Base-by-base conservation (phyloP, 495 filamentous ascomycete genomes). In the Penicillium ochrochloron region DNA sequence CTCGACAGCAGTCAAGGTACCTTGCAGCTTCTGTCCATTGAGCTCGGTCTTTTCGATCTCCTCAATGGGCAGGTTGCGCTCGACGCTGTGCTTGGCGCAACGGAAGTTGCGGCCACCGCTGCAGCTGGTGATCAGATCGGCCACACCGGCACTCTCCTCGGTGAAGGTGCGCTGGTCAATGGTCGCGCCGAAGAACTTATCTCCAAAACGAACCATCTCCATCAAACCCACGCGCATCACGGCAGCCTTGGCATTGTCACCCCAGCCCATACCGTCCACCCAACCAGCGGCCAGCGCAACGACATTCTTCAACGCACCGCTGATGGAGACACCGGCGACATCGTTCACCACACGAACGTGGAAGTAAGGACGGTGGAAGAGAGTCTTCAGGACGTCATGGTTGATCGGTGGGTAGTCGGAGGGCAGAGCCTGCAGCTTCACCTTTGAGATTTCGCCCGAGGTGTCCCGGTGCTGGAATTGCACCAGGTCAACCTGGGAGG, bases 311-410 rank as follows among this genome's bases (percentile, higher is more conserved):
- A 99, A 84, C 2, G 96, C 96, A 17, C 96, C 96, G 33, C 93
- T 90, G 59, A 99, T 90, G 14, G 95, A 97, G 11, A 97, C 94
- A 65, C 96, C 96, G 5, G 93, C 96, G 7, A 98, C 94, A 69
- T 99, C 96, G 34, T 84, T 89, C 17, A 96, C 90, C 72, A 98
- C 89, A 48, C 90, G 88, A 14, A 97, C 94, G 75, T 97, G 94
- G 85, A 99, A 98, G 80, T 99, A 99, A 0, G 93, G 93, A 42
- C 96, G 89, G 79, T 96, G 90, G 86, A 99, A 98, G 33, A 99
- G 89, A 23, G 85, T 85, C 73, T 90, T 89, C 68, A 96, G 82
- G 48, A 90, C 83, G 19, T 78, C 79, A 72, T 98, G 96, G 74
- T 92, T 90, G 4, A 98, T 82, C 0, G 92, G 85, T 7, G 92